Conservation (phyloP, 164 flowering plant species). For the Vitis rupestris region DNA sequence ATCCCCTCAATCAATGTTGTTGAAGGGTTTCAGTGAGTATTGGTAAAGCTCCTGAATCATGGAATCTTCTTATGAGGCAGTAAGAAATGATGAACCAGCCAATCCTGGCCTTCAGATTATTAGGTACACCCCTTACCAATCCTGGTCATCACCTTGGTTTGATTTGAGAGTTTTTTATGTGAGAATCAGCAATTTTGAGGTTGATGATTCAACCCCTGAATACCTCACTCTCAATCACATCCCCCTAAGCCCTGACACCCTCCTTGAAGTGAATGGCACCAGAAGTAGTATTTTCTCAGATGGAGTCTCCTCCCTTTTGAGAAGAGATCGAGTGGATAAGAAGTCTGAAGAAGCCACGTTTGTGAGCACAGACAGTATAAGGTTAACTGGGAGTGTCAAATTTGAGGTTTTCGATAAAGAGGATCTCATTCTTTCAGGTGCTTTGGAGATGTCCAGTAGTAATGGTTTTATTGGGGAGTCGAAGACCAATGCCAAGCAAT, state of each 20-base stretch:
- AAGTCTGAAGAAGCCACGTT: conserved; percentile 81
- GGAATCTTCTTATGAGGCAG: conserved; percentile 30
- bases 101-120: conserved; percentile 38
- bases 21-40: conserved; percentile 21
- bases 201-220: conserved; percentile 70
- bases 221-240: conserved; percentile 68
- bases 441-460: conserved; percentile 50
- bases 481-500: conserved; percentile 34
- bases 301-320: conserved; percentile 54
- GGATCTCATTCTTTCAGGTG: conserved; percentile 62
- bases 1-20: conserved; percentile 8
- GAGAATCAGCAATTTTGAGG: conserved; percentile 61
- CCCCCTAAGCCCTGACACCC: conserved; percentile 64
- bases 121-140: conserved; percentile 34
- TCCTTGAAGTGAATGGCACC: conserved; percentile 74
- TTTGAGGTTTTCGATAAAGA: conserved; percentile 75
- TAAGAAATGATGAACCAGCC: conserved; percentile 25
- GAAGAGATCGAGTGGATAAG: conserved; percentile 71
- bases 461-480: conserved; percentile 52
- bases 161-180: conserved; percentile 84
- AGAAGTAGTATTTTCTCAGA: conserved; percentile 57
- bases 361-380: conserved; percentile 75
- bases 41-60: conserved; percentile 23
- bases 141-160: conserved; percentile 54
- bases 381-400: conserved; percentile 70